Evolutionary conservation across 345 rosid species (phyloP).

Genomic region (Cochlearia excelsa): DNA sequence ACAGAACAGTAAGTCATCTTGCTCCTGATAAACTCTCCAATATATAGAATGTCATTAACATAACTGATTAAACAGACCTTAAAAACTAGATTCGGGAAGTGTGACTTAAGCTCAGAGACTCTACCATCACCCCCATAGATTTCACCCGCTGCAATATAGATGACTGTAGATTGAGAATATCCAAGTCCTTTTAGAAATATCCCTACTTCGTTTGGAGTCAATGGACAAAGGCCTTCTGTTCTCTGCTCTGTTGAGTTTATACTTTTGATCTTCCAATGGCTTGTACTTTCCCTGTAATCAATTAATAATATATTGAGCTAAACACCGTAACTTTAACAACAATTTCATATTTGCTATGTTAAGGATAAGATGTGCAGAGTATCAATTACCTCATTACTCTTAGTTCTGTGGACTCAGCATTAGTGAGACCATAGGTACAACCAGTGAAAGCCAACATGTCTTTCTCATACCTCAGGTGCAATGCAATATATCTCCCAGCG

Average conservation of each 20-base stretch:
- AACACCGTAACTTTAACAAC: not conserved
- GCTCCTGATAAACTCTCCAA: not conserved
- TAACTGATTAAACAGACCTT: constrained; percentile 51
- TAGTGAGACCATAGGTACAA: constrained; percentile 77
- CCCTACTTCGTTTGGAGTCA: constrained; percentile 92
- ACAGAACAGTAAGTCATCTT: constrained; percentile 9
- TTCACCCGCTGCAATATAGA: constrained; percentile 88
- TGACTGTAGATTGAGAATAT: constrained; percentile 62
- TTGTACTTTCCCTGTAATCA: constrained; percentile 64
- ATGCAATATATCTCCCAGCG: constrained; percentile 76
- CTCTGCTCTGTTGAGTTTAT: constrained; percentile 91
- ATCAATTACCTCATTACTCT: constrained; percentile 66
- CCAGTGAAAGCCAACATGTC: constrained; percentile 98
- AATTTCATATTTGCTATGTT: not conserved
- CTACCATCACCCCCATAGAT: constrained; percentile 79
- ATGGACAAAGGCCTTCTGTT: constrained; percentile 73
- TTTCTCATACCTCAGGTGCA: constrained; percentile 93
- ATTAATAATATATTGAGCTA: not conserved
- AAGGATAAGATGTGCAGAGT: constrained; percentile 22
- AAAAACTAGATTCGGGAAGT: constrained; percentile 71
- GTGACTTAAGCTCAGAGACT: constrained; percentile 58
- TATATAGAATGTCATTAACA: not conserved
- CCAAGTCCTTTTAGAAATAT: constrained; percentile 82
- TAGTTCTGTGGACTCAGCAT: constrained; percentile 81
- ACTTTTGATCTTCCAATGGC: constrained; percentile 89